phyloP scores from a whole-genome alignment of 1,139 yeast species.

The Hemisphaericaspora xylanilytica region DNA sequence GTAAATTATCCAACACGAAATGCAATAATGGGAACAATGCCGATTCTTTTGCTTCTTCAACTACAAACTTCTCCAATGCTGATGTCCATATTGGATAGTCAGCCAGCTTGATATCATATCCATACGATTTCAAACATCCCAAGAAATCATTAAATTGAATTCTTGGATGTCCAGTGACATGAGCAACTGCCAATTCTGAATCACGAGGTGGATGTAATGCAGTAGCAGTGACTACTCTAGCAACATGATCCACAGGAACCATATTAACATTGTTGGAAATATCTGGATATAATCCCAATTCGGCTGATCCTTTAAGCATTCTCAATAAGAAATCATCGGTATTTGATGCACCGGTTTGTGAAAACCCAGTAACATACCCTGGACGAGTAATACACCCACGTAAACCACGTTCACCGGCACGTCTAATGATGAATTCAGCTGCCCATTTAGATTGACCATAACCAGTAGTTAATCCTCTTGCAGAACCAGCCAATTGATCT shows the following conservation, averaged over 20 bases:
- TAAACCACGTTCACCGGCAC: slow-evolving; percentile 84
- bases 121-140: slow-evolving; percentile 62
- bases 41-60: slow-evolving; percentile 66
- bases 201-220: slow-evolving; percentile 70
- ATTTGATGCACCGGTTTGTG: slow-evolving; percentile 81
- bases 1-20: slow-evolving; percentile 88
- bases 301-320: slow-evolving; percentile 91
- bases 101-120: slow-evolving; percentile 60
- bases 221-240: slow-evolving; percentile 82
- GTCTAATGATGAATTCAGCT: slow-evolving; percentile 83
- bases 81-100: slow-evolving; percentile 81
- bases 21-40: slow-evolving; percentile 93
- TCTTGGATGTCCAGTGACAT: slow-evolving; percentile 97
- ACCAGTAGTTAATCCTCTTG: slow-evolving; percentile 81
- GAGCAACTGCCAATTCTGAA: slow-evolving; percentile 67
- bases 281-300: slow-evolving; percentile 81
- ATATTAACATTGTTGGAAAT: slow-evolving; percentile 86
- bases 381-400: slow-evolving; percentile 91
- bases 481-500: slow-evolving; percentile 80
- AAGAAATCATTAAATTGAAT: slow-evolving; percentile 74
- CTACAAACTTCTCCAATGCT: slow-evolving; percentile 72
- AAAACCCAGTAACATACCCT: slow-evolving; percentile 91
- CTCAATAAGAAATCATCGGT: slow-evolving; percentile 95
- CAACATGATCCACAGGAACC: slow-evolving; percentile 98
- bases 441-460: slow-evolving; percentile 99